Evolutionary conservation across 305 asterid species (phyloP).

Genomic region (Solanum chacoense): DNA sequence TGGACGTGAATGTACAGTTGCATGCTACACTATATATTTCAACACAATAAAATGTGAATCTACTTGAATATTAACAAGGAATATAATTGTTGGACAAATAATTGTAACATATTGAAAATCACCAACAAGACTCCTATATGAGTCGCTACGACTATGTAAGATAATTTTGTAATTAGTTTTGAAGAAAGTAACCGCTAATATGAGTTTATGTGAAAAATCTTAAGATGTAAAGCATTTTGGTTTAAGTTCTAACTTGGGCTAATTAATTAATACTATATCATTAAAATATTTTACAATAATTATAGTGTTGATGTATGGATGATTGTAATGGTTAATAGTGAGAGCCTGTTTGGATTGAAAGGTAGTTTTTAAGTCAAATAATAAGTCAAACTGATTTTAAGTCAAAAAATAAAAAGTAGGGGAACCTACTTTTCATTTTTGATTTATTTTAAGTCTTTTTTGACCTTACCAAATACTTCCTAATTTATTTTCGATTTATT

Average conservation of each 20-base stretch:
- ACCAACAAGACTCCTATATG: background rate
- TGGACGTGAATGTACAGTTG: background rate
- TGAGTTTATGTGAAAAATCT: background rate
- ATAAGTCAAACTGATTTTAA: no score
- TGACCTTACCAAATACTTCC: no score
- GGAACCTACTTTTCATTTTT: no score
- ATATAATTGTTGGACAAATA: background rate
- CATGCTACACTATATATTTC: background rate
- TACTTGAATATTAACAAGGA: no score
- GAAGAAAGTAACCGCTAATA: background rate
- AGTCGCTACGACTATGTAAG: background rate
- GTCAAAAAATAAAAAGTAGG: no score
- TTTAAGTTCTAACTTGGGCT: background rate
- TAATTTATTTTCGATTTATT: no score
- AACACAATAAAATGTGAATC: background rate
- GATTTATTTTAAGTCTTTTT: no score
- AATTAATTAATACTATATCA: no score
- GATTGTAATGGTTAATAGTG: background rate
- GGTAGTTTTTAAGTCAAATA: no score
- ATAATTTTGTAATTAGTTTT: background rate
- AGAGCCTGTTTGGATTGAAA: no score
- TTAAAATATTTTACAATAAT: no score
- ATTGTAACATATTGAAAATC: background rate
- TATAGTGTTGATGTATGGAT: background rate
- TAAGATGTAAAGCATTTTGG: background rate